Evolutionary conservation across 768 basidiomycete species (phyloP).

Genomic region (Flagelloscypha sp.): DNA sequence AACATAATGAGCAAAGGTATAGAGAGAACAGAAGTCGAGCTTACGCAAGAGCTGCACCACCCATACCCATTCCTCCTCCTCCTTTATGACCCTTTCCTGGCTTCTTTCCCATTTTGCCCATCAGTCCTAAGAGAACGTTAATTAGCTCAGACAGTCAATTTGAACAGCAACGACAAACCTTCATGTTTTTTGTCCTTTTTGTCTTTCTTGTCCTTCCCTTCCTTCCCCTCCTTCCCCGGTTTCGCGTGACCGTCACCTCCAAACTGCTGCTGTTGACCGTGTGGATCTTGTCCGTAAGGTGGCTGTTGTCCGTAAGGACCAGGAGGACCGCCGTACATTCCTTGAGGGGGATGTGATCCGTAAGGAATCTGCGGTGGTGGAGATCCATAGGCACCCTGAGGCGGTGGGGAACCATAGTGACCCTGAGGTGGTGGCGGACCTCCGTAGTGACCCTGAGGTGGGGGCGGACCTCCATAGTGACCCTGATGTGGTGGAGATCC

Average conservation of each 20-base stretch:
- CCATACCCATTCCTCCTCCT: conserved; percentile 37
- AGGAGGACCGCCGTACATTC: background rate
- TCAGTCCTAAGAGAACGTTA: too few relatives aligned
- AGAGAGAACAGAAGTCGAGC: conserved; percentile 6
- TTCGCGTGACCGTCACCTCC: background rate
- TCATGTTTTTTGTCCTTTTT: background rate
- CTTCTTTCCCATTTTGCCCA: too few relatives aligned
- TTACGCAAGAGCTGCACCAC: conserved; percentile 26
- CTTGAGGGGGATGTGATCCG: conserved; percentile 1
- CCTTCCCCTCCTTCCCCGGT: background rate
- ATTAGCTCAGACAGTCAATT: too few relatives aligned
- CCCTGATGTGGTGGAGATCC: conserved; percentile 21
- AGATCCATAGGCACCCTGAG: conserved; percentile 13
- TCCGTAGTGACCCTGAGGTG: conserved; percentile 19
- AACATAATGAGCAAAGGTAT: too few relatives aligned
- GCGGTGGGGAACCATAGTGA: conserved; percentile 18
- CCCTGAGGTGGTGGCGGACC: conserved; percentile 15
- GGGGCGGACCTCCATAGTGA: conserved; percentile 17
- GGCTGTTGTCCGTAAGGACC: background rate
- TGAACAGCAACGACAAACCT: background rate
- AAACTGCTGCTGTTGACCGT: too few relatives aligned
- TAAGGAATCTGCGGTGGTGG: too few relatives aligned
- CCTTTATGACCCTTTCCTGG: background rate
- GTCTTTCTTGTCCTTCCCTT: background rate
- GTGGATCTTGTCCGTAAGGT: conserved; percentile 1